A percentile compares a stretch with the other conserved stretches of the same genome.
These are phyloP conservation scores for Prunella vulgaris DNA, from an alignment of 257 asterid genomes.

Conservation along the genomic window DNA sequence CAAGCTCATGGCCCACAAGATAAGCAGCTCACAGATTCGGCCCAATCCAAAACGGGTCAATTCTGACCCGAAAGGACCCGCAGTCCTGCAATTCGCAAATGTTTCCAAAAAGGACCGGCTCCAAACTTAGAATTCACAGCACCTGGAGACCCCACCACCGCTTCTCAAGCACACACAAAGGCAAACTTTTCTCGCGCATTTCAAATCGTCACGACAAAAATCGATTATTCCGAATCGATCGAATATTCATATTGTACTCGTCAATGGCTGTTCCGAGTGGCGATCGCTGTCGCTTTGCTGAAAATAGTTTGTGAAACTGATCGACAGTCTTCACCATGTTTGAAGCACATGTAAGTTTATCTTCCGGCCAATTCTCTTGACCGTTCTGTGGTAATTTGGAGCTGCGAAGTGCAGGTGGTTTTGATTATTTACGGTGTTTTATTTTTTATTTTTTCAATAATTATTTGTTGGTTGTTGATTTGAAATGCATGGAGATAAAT, in stretches of 20 bases:
- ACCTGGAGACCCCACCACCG: slow-evolving; percentile 40
- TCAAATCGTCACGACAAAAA: background rate
- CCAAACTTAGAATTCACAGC: slow-evolving; percentile 25
- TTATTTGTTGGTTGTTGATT: background rate
- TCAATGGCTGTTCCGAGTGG: slow-evolving; percentile 26
- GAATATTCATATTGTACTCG: background rate
- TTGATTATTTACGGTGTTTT: background rate
- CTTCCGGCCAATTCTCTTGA: background rate
- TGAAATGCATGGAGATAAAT: slow-evolving; percentile 19
- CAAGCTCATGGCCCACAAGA: background rate
- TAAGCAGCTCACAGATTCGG: background rate
- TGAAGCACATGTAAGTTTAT: slow-evolving; percentile 45
- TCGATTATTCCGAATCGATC: slow-evolving; percentile 17
- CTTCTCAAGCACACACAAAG: slow-evolving; percentile 2
- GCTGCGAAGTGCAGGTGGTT: background rate
- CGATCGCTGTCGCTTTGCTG: slow-evolving; percentile 27
- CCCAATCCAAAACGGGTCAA: background rate
- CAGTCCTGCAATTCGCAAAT: slow-evolving; percentile 2
- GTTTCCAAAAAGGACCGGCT: slow-evolving; percentile 31
- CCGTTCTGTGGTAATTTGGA: background rate
- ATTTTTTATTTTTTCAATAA: background rate
- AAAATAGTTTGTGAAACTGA: slow-evolving; percentile 27
- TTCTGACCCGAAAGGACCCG: background rate
- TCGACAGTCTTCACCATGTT: slow-evolving; percentile 36
- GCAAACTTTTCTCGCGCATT: background rate